These are phyloP conservation scores for Dactylella cylindrospora DNA, from an alignment of 2,329 filamentous ascomycete genomes.

Conservation along the genomic window DNA sequence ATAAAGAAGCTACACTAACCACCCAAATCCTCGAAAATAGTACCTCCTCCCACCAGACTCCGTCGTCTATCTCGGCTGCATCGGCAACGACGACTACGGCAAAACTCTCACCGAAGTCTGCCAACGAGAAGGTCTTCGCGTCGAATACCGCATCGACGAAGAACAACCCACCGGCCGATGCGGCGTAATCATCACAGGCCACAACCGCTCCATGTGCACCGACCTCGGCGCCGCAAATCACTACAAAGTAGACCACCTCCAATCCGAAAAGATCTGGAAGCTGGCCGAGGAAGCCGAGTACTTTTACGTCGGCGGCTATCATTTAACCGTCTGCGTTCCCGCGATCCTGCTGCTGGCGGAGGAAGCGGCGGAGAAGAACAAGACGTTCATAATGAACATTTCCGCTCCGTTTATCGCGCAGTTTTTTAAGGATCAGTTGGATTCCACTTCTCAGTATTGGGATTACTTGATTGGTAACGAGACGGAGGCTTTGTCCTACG, in stretches of 20 bases:
- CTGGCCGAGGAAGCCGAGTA: slow-evolving; percentile 83
- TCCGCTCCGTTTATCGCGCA: slow-evolving; percentile 94
- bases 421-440: slow-evolving; percentile 96
- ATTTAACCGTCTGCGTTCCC: slow-evolving; percentile 91
- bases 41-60: slow-evolving; percentile 90
- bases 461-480: slow-evolving; percentile 97
- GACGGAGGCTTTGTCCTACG: slow-evolving; percentile 86
- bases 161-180: slow-evolving; percentile 85
- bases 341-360: slow-evolving; percentile 87
- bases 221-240: slow-evolving; percentile 95
- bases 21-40: slow-evolving; percentile 51
- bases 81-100: slow-evolving; percentile 94
- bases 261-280: slow-evolving; percentile 86
- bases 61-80: slow-evolving; percentile 89
- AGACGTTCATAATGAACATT: slow-evolving; percentile 70
- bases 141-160: slow-evolving; percentile 91
- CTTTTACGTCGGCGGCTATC: slow-evolving; percentile 94
- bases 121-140: slow-evolving; percentile 76
- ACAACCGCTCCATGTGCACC: slow-evolving; percentile 92
- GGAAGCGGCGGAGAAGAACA: slow-evolving; percentile 85
- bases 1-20: background rate
- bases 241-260: slow-evolving; percentile 92
- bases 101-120: slow-evolving; percentile 83
- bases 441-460: slow-evolving; percentile 84
- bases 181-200: slow-evolving; percentile 93